phyloP scores from a whole-genome alignment of 2,329 filamentous ascomycete species.

The Pseudomassariella vexata region DNA sequence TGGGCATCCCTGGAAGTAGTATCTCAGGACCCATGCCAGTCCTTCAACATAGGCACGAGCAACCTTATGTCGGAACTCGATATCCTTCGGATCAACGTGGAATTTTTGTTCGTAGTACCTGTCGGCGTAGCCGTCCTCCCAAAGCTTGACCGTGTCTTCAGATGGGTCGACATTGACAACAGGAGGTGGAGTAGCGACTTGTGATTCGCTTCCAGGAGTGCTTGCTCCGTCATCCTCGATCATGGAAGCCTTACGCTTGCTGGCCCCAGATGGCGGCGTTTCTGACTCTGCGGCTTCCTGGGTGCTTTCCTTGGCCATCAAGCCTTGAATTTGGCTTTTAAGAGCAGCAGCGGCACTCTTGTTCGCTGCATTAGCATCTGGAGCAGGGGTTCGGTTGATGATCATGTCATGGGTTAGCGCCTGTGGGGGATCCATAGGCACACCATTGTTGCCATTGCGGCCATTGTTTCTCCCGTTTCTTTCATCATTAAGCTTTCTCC shows the following conservation, averaged over 20 bases:
- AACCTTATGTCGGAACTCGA: slow-evolving; percentile 83
- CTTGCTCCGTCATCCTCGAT: slow-evolving; percentile 56
- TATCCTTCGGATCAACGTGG: slow-evolving; percentile 71
- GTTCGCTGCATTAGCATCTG: slow-evolving; percentile 75
- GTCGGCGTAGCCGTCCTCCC: slow-evolving; percentile 93
- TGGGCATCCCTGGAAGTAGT: slow-evolving; percentile 97
- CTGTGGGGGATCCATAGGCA: slow-evolving; percentile 45
- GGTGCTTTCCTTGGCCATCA: slow-evolving; percentile 19
- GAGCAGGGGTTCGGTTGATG: slow-evolving; percentile 62
- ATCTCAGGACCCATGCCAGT: slow-evolving; percentile 88
- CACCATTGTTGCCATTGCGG: slow-evolving; percentile 26
- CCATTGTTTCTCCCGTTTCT: slow-evolving; percentile 29
- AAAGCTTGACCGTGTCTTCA: slow-evolving; percentile 78
- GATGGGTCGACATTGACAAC: slow-evolving; percentile 57
- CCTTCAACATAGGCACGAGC: slow-evolving; percentile 91
- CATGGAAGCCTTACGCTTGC: slow-evolving; percentile 73
- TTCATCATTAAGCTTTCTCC: slow-evolving; percentile 65
- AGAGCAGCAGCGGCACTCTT: slow-evolving; percentile 89
- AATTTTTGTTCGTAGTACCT: slow-evolving; percentile 98
- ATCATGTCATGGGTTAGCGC: slow-evolving; percentile 82
- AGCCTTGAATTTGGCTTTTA: slow-evolving; percentile 68
- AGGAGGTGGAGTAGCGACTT: slow-evolving; percentile 41
- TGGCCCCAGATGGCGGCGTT: slow-evolving; percentile 45
- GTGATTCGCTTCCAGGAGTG: slow-evolving; percentile 55
- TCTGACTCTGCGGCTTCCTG: slow-evolving; percentile 20